A percentile compares a stretch with the other conserved stretches of the same genome.
Conservation (phyloP, 1,284 basidiomycete species). For the Rhodotorula sp. region DNA sequence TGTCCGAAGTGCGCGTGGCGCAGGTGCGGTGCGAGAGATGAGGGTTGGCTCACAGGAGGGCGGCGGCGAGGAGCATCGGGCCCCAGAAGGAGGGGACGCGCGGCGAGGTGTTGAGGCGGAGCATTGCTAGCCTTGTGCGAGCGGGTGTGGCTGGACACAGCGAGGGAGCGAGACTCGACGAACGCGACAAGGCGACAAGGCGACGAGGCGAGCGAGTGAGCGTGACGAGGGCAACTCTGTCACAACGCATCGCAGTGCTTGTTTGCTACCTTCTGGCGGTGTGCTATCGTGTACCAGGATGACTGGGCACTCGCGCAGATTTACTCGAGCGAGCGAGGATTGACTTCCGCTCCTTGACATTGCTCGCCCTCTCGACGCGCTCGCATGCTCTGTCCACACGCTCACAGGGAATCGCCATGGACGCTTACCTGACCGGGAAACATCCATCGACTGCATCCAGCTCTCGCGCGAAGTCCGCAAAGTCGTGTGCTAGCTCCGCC, state of each 20-base stretch:
- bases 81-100: constrained; percentile 36
- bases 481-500: neutral
- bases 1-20: neutral
- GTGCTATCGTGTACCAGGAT: neutral
- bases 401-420: neutral
- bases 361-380: neutral
- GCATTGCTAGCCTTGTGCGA: constrained; percentile 15
- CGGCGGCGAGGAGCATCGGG: constrained; percentile 30
- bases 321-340: neutral
- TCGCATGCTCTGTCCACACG: too few species aligned
- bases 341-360: neutral
- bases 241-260: neutral
- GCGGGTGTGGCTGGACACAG: neutral
- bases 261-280: too few species aligned
- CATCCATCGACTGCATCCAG: neutral
- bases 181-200: neutral
- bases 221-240: neutral
- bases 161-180: neutral
- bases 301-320: neutral
- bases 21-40: neutral
- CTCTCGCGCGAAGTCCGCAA: neutral
- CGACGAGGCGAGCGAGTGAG: neutral
- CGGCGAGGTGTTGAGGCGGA: constrained; percentile 34
- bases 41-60: constrained; percentile 21
- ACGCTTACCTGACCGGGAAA: constrained; percentile 4